A percentile compares a stretch with the other conserved stretches of the same genome.
These are phyloP conservation scores for Paecilomyces variotii DNA, from an alignment of 2,329 filamentous ascomycete genomes.

Conservation along the genomic window DNA sequence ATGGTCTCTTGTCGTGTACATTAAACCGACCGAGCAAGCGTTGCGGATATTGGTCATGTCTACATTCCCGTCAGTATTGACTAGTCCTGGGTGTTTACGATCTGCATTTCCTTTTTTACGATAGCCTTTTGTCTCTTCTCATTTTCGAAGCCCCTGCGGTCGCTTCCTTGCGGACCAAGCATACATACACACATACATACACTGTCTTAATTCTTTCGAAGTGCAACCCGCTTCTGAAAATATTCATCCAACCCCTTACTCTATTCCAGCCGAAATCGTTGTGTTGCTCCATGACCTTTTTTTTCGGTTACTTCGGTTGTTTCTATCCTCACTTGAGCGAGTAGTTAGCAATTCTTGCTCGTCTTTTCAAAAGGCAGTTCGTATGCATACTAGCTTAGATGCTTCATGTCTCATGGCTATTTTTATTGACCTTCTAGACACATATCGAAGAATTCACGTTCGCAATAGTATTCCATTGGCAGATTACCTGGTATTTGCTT, in stretches of 20 bases:
- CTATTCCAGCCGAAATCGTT: not conserved
- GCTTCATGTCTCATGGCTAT: not conserved
- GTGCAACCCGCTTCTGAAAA: not conserved
- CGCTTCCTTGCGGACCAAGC: not conserved
- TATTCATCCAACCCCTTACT: not conserved
- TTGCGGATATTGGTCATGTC: not conserved
- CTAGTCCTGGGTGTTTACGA: not conserved
- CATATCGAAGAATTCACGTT: not conserved
- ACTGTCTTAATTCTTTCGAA: not conserved
- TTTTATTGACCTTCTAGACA: not conserved
- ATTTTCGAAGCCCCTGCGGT: not conserved
- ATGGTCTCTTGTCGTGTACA: slow-evolving; percentile 9
- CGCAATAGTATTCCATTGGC: not conserved
- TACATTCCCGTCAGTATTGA: not conserved
- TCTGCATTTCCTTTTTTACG: not conserved
- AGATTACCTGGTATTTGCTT: not conserved
- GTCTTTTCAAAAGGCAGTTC: not conserved
- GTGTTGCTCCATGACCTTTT: not conserved
- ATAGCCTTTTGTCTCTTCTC: not conserved
- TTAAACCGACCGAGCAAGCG: not conserved
- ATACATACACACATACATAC: not conserved
- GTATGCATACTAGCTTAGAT: not conserved
- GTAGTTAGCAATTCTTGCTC: not conserved
- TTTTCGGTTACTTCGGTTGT: not conserved
- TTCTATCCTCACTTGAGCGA: not conserved